Conservation (phyloP, 1,284 basidiomycete genomes). For the Irpex lacteus region DNA sequence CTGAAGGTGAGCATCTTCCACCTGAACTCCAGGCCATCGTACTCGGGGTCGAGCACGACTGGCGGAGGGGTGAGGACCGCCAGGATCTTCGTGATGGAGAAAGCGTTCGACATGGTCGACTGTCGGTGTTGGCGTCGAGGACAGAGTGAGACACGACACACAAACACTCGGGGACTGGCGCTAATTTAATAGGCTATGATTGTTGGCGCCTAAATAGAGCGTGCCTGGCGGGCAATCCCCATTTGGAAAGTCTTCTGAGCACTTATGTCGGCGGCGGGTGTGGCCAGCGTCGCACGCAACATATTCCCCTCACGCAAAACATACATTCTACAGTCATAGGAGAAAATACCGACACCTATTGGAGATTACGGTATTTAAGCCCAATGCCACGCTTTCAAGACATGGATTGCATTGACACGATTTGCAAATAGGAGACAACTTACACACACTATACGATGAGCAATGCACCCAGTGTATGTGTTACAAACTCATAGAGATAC, state of each 20-base stretch:
- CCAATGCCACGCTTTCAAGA: background rate
- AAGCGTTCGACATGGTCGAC: constrained; percentile 5
- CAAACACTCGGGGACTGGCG: background rate
- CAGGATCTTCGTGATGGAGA: constrained; percentile 6
- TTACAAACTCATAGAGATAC: too few species aligned
- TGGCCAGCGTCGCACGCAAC: background rate
- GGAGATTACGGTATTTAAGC: background rate
- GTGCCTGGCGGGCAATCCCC: background rate
- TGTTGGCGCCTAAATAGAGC: background rate
- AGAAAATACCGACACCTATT: background rate
- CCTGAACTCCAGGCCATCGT: constrained; percentile 61
- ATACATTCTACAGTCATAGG: background rate
- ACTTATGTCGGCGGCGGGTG: background rate
- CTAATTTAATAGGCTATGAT: background rate
- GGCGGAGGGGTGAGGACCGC: constrained; percentile 43
- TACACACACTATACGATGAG: background rate
- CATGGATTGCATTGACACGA: background rate
- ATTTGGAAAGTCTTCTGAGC: background rate
- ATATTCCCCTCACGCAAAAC: background rate
- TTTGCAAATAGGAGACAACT: background rate
- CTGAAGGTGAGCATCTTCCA: constrained; percentile 80
- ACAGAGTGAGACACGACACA: constrained; percentile 3
- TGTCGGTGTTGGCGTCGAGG: background rate
- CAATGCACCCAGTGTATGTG: background rate
- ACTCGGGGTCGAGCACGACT: constrained; percentile 40